These are phyloP conservation scores for Verbascum thapsus DNA, from an alignment of 257 asterid species.

Conservation along the genomic window DNA sequence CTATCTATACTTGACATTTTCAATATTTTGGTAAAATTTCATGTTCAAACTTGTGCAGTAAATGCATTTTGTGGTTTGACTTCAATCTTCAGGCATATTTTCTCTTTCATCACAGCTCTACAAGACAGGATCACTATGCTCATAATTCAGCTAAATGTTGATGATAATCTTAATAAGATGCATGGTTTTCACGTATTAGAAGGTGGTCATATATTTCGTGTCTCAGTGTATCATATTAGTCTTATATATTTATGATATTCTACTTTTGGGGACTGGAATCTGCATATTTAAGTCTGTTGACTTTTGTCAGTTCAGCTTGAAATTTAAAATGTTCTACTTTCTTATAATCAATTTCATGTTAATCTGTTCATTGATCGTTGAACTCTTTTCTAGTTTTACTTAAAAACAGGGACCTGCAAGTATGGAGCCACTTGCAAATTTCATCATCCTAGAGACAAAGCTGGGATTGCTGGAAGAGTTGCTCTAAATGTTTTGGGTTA, in stretches of 20 bases:
- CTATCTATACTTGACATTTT: slow-evolving; percentile 2
- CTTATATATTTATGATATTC: slow-evolving; percentile 10
- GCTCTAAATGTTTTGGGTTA: slow-evolving; percentile 82
- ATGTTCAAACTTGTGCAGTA: neutral
- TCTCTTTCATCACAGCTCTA: neutral
- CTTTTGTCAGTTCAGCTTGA: slow-evolving; percentile 5
- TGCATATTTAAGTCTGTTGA: slow-evolving; percentile 15
- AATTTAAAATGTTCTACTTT: slow-evolving; percentile 16
- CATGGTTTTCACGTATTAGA: neutral
- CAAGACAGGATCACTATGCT: neutral
- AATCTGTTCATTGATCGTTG: slow-evolving; percentile 27
- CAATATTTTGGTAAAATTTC: neutral
- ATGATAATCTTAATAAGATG: neutral
- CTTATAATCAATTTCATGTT: slow-evolving; percentile 16
- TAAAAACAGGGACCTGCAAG: slow-evolving; percentile 94
- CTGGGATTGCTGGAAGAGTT: slow-evolving; percentile 88
- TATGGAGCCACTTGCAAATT: slow-evolving; percentile 91
- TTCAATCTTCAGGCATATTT: neutral
- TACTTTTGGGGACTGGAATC: slow-evolving; percentile 12
- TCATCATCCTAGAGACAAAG: slow-evolving; percentile 92
- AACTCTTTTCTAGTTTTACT: slow-evolving; percentile 58
- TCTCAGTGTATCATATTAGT: slow-evolving; percentile 11
- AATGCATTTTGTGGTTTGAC: slow-evolving; percentile 2
- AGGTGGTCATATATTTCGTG: slow-evolving; percentile 3
- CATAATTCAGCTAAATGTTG: neutral